Conservation (phyloP, 805 yeast species). For the Dipodascopsis tothii region DNA sequence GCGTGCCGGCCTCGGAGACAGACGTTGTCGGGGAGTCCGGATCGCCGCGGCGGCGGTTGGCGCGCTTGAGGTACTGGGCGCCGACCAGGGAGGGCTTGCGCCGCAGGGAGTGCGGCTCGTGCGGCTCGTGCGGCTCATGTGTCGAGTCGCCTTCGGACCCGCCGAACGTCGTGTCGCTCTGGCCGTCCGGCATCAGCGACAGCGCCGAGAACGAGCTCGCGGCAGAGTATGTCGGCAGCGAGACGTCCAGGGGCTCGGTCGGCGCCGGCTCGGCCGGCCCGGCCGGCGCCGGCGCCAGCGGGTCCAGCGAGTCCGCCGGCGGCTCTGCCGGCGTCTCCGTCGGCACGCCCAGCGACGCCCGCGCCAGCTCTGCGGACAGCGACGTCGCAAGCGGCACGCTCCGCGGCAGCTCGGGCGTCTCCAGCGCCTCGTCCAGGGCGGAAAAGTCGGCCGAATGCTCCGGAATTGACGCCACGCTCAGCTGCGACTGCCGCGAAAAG, state of each 20-base stretch:
- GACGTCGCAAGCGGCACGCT: not conserved
- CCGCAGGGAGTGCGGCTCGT: not conserved
- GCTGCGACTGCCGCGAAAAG: not conserved
- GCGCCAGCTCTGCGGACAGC: not conserved
- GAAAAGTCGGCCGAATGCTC: not conserved
- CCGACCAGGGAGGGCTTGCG: not conserved
- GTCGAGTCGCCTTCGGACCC: too few relatives aligned
- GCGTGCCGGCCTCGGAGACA: too few relatives aligned
- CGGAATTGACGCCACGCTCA: not conserved
- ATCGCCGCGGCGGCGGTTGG: slow-evolving; percentile 6
- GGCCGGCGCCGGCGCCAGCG: not conserved
- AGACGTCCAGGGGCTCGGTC: not conserved
- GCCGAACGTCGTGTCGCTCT: not conserved
- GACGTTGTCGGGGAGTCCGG: too few relatives aligned
- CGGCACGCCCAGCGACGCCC: not conserved
- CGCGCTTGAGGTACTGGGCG: not conserved
- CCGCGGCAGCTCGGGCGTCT: not conserved
- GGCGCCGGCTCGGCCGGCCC: not conserved
- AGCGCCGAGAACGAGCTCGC: too few relatives aligned
- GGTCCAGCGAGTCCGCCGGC: not conserved
- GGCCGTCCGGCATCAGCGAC: too few relatives aligned
- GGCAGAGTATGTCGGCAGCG: too few relatives aligned
- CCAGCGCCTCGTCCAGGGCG: not conserved
- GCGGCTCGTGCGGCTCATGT: too few relatives aligned
- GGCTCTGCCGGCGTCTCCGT: not conserved